A percentile compares a stretch with the other conserved stretches of the same genome.
Evolutionary conservation across 257 asterid species (phyloP).

Genomic region (Primulina huaijiensis): DNA sequence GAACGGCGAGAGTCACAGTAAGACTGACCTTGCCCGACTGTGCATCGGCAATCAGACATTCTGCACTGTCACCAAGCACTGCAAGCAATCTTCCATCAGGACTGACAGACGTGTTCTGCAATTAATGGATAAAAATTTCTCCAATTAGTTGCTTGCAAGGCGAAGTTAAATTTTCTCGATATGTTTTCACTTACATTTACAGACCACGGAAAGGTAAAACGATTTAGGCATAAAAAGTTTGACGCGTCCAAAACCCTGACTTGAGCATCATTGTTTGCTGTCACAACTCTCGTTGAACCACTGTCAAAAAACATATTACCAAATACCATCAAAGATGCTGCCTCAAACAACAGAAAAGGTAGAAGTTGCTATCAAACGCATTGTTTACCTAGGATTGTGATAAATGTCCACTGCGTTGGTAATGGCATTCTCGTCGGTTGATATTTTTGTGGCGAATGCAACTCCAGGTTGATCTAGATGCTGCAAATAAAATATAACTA

Average conservation of each 20-base stretch:
- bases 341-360: not conserved
- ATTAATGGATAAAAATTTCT: not conserved
- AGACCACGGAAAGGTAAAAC: conserved; percentile 81
- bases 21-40: conserved; percentile 58
- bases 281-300: conserved; percentile 57
- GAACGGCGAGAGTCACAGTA: not conserved
- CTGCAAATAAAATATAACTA: conserved; percentile 32
- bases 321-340: conserved; percentile 3
- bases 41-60: conserved; percentile 58
- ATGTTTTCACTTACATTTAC: conserved; percentile 62
- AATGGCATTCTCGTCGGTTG: conserved; percentile 62
- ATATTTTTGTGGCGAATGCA: conserved; percentile 65
- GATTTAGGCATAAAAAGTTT: conserved; percentile 45
- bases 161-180: not conserved
- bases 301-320: conserved; percentile 28
- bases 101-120: conserved; percentile 62
- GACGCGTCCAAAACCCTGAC: conserved; percentile 62
- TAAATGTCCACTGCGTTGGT: conserved; percentile 75
- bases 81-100: conserved; percentile 70
- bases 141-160: conserved; percentile 7
- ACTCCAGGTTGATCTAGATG: conserved; percentile 65
- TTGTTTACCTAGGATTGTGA: conserved; percentile 39
- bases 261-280: conserved; percentile 85
- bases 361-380: not conserved
- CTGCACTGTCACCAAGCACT: conserved; percentile 68